Evolutionary conservation across 1,139 yeast species (phyloP), one percentile per base, ranked within the genome.

Genomic region (Yamadazyma jaroonii): DNA sequence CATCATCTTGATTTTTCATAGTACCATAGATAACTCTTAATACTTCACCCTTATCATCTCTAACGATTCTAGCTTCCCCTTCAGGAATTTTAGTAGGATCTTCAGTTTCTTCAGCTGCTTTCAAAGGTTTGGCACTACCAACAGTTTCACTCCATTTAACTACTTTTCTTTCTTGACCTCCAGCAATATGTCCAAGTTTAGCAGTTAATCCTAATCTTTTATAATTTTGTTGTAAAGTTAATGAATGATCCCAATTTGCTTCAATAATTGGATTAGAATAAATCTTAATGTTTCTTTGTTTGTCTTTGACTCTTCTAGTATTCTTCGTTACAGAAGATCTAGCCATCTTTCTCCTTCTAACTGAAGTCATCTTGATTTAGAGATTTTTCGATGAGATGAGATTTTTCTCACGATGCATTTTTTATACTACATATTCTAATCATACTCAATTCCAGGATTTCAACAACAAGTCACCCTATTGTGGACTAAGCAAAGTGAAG

Each of bases 271-370:
- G 88, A 57, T 88, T 86, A 1, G 85, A 70, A 38, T 73, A 72
- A 24, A 85, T 77, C 45, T 79, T 79, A 42, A 81, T 64, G 48
- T 79, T 71, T 53, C 83, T 74, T 53, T 81, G 81, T 51, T 74
- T 80, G 53, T 84, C 90, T 57, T 84, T 85, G 34, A 62, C 62
- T 52, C 82, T 72, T 57, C 94, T 74, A 31, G 89, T 79, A 52
- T 75, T 77, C 61, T 84, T 86, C 50, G 68, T 65, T 44, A 81
- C 77, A 38, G 86, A 74, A 31, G 92, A 81, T 49, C 84, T 78
- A 44, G 80, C 80, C 79, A 82, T 81, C 78, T 84, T 85, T 75
- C 95, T 82, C 68, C 81, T 81, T 71, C 97, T 79, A 25, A 89
- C 96, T 35, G 90, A 79, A 32, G 79, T 81, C 94, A 84, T 84